Base-by-base conservation (phyloP, 2,329 filamentous ascomycete genomes). In the Cladophialophora carrionii region DNA sequence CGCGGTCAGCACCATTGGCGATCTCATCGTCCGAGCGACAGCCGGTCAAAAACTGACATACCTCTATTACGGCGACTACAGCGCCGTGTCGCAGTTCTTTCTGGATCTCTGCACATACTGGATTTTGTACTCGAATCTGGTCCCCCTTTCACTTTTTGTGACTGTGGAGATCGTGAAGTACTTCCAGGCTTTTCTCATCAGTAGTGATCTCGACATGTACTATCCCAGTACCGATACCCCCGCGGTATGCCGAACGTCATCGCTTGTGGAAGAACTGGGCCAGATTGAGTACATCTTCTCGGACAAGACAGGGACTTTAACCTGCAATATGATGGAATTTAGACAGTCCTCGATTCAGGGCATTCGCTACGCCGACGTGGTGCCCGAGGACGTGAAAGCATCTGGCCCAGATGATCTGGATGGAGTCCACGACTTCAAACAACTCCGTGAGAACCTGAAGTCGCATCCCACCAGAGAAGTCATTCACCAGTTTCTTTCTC, bases 281-380 rank as follows among this genome's bases (percentile, higher is more conserved):
- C 96, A 98, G 85, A 96, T 99, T 52, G 95, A 98, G 74, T 99
- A 96, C 74, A 95, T 99, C 69, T 99, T 99, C 77, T 97, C 92
- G 0, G 94, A 98, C 82, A 98, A 98, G 82, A 98, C 94, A 1
- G 94, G 94, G 51, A 98, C 94, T 3, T 81, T 98, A 73, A 98
- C 94, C n/a, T 96, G 93, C 79, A 98, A 98, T 75, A 88, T 92
- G 84, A 98, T 99, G 95, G 94, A 98, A 77, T 99, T 98, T 78
- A 92, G 92, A 75, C 92, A 98, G 77, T 96, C 91, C 73, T 90
- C 90, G 0, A 98, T 99, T 74, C 91, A 87, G 29, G 95, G 95
- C 29, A 88, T 98, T 60, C 94, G 96, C 78, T 99, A 99, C 74
- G 90, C 91, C 12, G 92, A 95, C 61, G 91, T 94, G 51, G 88